Evolutionary conservation across 305 asterid genomes (phyloP).

Genomic region (Solanum hybrid): DNA sequence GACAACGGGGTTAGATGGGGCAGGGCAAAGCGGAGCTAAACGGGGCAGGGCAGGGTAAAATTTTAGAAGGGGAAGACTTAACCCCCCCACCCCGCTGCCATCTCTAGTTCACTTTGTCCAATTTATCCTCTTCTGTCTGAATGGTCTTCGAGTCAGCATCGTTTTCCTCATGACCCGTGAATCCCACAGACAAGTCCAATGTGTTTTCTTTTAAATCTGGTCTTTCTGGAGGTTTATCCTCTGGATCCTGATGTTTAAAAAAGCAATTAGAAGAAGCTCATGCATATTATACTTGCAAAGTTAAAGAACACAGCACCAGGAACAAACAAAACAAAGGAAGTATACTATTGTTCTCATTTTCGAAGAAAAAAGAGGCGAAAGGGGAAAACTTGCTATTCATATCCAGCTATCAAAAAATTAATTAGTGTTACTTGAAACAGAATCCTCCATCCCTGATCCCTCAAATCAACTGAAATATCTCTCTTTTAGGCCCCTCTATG

Average conservation of each 20-base stretch:
- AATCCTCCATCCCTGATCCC: background rate
- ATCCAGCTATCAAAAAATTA: background rate
- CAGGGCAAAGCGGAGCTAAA: background rate
- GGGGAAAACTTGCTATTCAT: background rate
- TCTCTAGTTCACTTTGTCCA: constrained; percentile 4
- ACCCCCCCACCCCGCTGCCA: background rate
- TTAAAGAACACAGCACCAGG: background rate
- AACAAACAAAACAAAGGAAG: background rate
- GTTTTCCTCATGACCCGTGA: constrained; percentile 43
- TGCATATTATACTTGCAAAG: background rate
- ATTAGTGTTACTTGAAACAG: background rate
- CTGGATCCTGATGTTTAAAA: constrained; percentile 25
- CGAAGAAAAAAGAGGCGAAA: background rate
- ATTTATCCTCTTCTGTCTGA: constrained; percentile 28
- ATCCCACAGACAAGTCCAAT: constrained; percentile 68
- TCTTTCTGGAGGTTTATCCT: constrained; percentile 29
- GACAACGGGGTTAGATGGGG: background rate
- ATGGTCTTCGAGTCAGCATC: constrained; percentile 30
- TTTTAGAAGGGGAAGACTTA: background rate
- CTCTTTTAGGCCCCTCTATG: background rate
- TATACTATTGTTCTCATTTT: background rate
- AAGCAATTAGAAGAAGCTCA: background rate
- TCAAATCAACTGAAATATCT: background rate
- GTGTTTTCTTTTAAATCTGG: constrained; percentile 79
- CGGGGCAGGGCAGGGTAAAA: no score